Conservation (phyloP, 345 rosid species). For the Nephelium lappaceum region DNA sequence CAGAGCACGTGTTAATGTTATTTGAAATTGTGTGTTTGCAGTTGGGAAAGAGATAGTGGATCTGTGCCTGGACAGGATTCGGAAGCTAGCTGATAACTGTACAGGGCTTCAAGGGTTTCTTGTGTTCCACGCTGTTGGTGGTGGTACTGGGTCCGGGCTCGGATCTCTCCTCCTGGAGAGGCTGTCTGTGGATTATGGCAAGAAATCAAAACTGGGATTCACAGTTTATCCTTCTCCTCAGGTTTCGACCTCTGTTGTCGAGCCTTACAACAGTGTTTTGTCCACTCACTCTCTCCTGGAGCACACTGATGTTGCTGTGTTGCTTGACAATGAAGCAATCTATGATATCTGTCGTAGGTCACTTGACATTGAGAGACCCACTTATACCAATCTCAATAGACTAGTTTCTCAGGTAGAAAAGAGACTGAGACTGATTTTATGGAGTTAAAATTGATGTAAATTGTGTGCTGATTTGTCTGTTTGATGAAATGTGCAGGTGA, state of each 20-base stretch:
- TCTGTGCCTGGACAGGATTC: slow-evolving; percentile 26
- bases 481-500: slow-evolving; percentile 8
- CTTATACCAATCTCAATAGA: slow-evolving; percentile 27
- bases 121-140: slow-evolving; percentile 27
- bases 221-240: slow-evolving; percentile 30
- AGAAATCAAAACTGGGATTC: slow-evolving; percentile 21
- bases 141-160: slow-evolving; percentile 26
- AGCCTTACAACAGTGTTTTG: slow-evolving; percentile 23
- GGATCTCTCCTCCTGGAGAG: slow-evolving; percentile 26
- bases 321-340: slow-evolving; percentile 21
- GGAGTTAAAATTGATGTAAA: too few species aligned
- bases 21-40: not conserved
- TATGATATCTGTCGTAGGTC: slow-evolving; percentile 25
- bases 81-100: slow-evolving; percentile 28
- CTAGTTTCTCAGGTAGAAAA: slow-evolving; percentile 17
- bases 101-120: slow-evolving; percentile 28
- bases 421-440: too few species aligned
- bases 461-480: too few species aligned
- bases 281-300: slow-evolving; percentile 22
- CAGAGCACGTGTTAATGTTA: too few species aligned
- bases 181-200: slow-evolving; percentile 23
- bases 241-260: slow-evolving; percentile 30
- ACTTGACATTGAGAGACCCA: slow-evolving; percentile 24
- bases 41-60: slow-evolving; percentile 33
- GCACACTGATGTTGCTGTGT: slow-evolving; percentile 21